These are phyloP conservation scores for Sideroxylon spinosum DNA, from an alignment of 179 eudicot genomes.

Conservation along the genomic window DNA sequence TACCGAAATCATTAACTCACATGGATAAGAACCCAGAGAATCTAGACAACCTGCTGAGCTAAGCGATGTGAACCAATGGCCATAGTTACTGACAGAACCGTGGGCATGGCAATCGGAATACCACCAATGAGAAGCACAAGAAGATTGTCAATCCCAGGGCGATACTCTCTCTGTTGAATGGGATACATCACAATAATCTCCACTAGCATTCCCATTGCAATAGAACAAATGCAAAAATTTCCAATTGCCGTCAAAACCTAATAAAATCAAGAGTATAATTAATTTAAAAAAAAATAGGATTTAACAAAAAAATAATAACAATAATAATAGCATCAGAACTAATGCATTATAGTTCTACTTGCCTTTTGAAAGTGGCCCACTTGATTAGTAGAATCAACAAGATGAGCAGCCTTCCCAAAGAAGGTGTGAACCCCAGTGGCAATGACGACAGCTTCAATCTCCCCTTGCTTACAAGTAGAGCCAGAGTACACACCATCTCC, in stretches of 20 bases:
- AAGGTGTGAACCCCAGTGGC: conserved; percentile 69
- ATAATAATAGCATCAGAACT: background rate
- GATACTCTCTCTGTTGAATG: conserved; percentile 52
- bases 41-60: conserved; percentile 48
- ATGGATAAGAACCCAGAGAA: background rate
- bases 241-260: conserved; percentile 73
- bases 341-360: background rate
- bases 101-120: conserved; percentile 78
- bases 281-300: background rate
- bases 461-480: conserved; percentile 71
- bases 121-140: conserved; percentile 73
- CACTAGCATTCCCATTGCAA: conserved; percentile 62
- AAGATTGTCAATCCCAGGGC: conserved; percentile 67
- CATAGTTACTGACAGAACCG: conserved; percentile 69
- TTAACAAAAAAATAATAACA: background rate
- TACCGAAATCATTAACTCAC: background rate
- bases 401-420: conserved; percentile 72
- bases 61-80: conserved; percentile 72
- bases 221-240: conserved; percentile 67
- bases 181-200: conserved; percentile 66
- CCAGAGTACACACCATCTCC: conserved; percentile 67
- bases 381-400: conserved; percentile 56
- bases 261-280: background rate
- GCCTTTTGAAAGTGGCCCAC: conserved; percentile 70
- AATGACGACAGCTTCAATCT: conserved; percentile 59